phyloP scores from a whole-genome alignment of 1,139 yeast species.

The Candida labiduridarum region DNA sequence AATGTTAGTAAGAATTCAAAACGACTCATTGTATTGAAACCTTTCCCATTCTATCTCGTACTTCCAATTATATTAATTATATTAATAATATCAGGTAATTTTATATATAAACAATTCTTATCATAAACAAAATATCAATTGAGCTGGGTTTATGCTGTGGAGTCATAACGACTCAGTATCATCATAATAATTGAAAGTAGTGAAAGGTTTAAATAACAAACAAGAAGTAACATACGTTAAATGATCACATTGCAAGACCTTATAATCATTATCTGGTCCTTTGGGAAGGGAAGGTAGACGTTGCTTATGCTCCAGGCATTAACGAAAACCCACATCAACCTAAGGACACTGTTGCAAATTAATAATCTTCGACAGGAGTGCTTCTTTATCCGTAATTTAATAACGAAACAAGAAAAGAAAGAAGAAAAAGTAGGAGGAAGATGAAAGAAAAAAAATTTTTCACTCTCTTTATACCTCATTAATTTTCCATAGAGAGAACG shows the following conservation, averaged over 20 bases:
- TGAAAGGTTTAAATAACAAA: neutral
- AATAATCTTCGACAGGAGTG: no score
- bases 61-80: neutral
- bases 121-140: conserved; percentile 55
- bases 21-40: no score
- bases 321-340: no score
- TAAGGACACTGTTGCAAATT: no score
- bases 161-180: conserved; percentile 50
- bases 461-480: neutral
- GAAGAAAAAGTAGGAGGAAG: neutral
- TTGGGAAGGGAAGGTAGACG: no score
- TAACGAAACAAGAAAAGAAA: neutral
- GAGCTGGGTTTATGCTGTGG: conserved; percentile 51
- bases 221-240: neutral
- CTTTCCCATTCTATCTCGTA: neutral
- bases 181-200: conserved; percentile 24
- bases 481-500: neutral
- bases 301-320: no score
- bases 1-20: no score
- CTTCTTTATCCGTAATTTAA: no score
- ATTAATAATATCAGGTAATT: conserved; percentile 6
- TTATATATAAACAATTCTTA: conserved; percentile 30
- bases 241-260: no score
- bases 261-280: no score
- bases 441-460: conserved; percentile 5